phyloP scores from a whole-genome alignment of 179 eudicot species.

The Drosera spatulata region DNA sequence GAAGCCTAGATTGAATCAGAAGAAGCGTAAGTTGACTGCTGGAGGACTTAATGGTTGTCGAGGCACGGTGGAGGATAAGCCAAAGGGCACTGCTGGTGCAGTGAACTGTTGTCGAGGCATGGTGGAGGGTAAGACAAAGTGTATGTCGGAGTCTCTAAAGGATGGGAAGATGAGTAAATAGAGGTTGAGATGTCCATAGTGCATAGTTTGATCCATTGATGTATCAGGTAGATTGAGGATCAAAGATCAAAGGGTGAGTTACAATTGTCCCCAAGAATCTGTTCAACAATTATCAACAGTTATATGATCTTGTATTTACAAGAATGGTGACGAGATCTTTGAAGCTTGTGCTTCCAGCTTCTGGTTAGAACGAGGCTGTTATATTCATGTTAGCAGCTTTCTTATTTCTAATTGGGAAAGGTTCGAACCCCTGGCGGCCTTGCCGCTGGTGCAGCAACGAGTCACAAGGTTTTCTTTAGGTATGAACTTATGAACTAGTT shows the following conservation, averaged over 20 bases:
- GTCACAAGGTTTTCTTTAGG: too few relatives aligned
- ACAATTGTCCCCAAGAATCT: background rate
- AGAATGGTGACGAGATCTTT: too few relatives aligned
- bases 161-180: slow-evolving; percentile 6
- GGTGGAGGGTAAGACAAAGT: too few relatives aligned
- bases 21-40: slow-evolving; percentile 16
- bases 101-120: too few relatives aligned
- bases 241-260: background rate
- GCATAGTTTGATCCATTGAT: background rate
- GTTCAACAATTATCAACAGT: background rate
- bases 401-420: too few relatives aligned
- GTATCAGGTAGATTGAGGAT: background rate
- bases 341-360: too few relatives aligned
- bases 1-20: slow-evolving; percentile 28
- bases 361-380: too few relatives aligned
- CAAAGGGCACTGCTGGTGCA: too few relatives aligned
- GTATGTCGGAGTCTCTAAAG: slow-evolving; percentile 14
- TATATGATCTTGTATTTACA: background rate
- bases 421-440: too few relatives aligned
- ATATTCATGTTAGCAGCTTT: too few relatives aligned
- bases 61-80: background rate
- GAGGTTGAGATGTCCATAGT: background rate
- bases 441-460: too few relatives aligned
- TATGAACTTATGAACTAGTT: too few relatives aligned
- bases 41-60: slow-evolving; percentile 9